Percentiles rank a stretch among this genome's conserved stretches.
Conservation (phyloP, 2,329 filamentous ascomycete genomes). For the Xylariaceae sp. region DNA sequence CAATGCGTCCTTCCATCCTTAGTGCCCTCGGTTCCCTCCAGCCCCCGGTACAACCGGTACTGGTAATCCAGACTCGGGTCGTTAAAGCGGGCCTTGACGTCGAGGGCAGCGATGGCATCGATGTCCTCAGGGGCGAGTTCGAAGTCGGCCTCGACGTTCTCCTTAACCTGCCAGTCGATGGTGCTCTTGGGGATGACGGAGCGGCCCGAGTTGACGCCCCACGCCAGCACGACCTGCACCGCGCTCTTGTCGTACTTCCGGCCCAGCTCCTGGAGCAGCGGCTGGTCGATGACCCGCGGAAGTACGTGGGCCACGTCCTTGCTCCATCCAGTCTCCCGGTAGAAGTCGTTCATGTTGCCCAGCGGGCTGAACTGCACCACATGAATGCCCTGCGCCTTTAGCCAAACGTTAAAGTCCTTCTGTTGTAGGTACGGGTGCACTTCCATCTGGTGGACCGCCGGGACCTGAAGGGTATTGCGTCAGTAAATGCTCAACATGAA, state of each 20-base stretch:
- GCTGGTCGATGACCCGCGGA: constrained; percentile 18
- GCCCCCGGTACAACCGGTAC: constrained; percentile 13
- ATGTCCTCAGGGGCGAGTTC: constrained; percentile 7
- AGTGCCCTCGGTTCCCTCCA: constrained; percentile 7
- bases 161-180: constrained; percentile 15
- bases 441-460: constrained; percentile 19
- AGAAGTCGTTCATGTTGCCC: constrained; percentile 27
- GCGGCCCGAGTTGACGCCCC: constrained; percentile 25
- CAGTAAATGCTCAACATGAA: neutral
- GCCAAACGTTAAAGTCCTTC: constrained; percentile 14
- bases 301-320: constrained; percentile 18
- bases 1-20: constrained; percentile 1
- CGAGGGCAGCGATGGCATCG: constrained; percentile 6
- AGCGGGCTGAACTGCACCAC: constrained; percentile 28
- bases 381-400: constrained; percentile 22
- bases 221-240: constrained; percentile 25
- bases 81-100: constrained; percentile 13
- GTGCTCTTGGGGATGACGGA: constrained; percentile 30
- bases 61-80: constrained; percentile 18
- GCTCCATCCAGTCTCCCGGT: constrained; percentile 22
- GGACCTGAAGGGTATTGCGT: constrained; percentile 6
- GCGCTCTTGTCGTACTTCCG: constrained; percentile 22
- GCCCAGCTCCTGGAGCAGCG: constrained; percentile 18
- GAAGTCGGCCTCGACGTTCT: constrained; percentile 11
- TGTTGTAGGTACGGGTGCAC: constrained; percentile 13